Conservation (phyloP, 2,329 filamentous ascomycete species). For the Fonsecaea erecta region DNA sequence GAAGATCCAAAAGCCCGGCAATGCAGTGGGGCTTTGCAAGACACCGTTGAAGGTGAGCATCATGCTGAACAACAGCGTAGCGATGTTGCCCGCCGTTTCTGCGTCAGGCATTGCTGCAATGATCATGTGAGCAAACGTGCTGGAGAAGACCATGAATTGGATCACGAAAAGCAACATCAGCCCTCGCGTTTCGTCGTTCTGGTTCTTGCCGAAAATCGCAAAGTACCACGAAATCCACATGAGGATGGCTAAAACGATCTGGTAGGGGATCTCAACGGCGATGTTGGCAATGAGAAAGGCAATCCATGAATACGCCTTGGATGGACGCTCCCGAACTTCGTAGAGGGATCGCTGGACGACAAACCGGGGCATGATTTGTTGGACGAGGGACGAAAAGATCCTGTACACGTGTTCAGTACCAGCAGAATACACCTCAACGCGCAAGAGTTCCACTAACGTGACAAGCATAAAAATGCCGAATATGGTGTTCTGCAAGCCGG, state of each 20-base stretch:
- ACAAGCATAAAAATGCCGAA: conserved; percentile 74
- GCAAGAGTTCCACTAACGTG: conserved; percentile 20
- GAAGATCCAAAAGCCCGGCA: conserved; percentile 72
- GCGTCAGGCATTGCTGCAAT: conserved; percentile 72
- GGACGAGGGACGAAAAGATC: conserved; percentile 54
- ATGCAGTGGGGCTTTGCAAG: conserved; percentile 63
- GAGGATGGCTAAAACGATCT: conserved; percentile 66
- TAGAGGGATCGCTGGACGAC: conserved; percentile 72
- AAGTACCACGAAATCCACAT: conserved; percentile 78
- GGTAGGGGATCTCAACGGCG: conserved; percentile 71
- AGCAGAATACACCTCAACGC: neutral
- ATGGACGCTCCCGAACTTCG: conserved; percentile 70
- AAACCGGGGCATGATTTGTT: conserved; percentile 64
- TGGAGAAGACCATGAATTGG: conserved; percentile 73
- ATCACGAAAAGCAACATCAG: conserved; percentile 66
- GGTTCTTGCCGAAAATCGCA: conserved; percentile 67
- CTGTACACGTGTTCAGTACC: conserved; percentile 42
- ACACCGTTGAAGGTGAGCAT: conserved; percentile 76
- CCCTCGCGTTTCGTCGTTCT: conserved; percentile 51
- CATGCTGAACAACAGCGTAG: conserved; percentile 74
- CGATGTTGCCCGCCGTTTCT: conserved; percentile 74
- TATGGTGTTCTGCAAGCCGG: conserved; percentile 73
- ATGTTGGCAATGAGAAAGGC: conserved; percentile 73
- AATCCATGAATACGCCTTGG: conserved; percentile 73
- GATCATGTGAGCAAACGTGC: conserved; percentile 77